Evolutionary conservation across 805 yeast genomes (phyloP).

Genomic region (Starmerella sp.): DNA sequence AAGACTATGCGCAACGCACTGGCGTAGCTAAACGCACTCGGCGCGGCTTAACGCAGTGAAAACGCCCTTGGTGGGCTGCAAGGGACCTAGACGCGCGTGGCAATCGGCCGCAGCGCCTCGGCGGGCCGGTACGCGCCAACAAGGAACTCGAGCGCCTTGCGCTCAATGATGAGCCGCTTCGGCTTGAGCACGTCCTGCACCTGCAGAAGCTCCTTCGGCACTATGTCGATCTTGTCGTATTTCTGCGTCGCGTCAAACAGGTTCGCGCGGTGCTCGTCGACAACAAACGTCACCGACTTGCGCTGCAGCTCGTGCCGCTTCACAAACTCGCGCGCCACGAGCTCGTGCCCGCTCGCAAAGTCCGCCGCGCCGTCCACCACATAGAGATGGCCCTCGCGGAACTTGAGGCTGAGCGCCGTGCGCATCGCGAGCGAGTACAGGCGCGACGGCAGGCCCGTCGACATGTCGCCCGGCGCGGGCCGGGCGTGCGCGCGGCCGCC

Average conservation of each 20-base stretch:
- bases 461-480: constrained; percentile 79
- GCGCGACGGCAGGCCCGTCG: constrained; percentile 63
- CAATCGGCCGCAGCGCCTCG: constrained; percentile 10
- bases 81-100: neutral
- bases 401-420: constrained; percentile 72
- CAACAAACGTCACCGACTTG: constrained; percentile 47
- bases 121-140: constrained; percentile 20
- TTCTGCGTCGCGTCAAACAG: constrained; percentile 46
- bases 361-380: constrained; percentile 50
- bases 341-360: constrained; percentile 28
- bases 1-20: too few species aligned
- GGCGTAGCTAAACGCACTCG: too few species aligned
- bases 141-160: constrained; percentile 56
- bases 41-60: too few species aligned
- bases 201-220: constrained; percentile 66
- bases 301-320: constrained; percentile 32
- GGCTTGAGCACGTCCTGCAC: constrained; percentile 79
- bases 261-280: constrained; percentile 48
- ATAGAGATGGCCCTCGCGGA: constrained; percentile 58
- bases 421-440: constrained; percentile 66
- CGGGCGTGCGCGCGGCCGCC: constrained; percentile 87
- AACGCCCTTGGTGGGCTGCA: too few species aligned
- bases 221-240: constrained; percentile 47
- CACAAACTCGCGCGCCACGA: constrained; percentile 41
- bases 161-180: constrained; percentile 60